Evolutionary conservation across 495 filamentous ascomycete genomes (phyloP).

Genomic region (Penicillium paxilli): DNA sequence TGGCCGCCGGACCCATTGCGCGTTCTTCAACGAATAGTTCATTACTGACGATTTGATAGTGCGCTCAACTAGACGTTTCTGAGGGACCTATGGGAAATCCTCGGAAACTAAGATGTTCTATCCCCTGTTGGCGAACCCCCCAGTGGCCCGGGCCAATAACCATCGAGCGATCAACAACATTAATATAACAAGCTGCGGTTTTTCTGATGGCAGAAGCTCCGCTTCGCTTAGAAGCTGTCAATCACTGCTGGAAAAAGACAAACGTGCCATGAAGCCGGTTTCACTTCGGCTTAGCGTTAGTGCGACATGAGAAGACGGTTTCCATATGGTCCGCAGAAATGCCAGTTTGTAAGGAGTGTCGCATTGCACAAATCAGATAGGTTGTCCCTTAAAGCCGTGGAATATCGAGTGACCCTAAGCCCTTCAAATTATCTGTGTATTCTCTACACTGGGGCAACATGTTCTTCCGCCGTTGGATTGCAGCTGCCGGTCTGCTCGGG

Average conservation of each 20-base stretch:
- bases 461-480: slow-evolving; percentile 8
- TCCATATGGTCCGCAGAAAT: not conserved
- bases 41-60: slow-evolving; percentile 10
- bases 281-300: not conserved
- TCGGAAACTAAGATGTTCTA: slow-evolving; percentile 1
- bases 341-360: not conserved
- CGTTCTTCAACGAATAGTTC: slow-evolving; percentile 13
- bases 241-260: slow-evolving; percentile 14
- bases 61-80: slow-evolving; percentile 1
- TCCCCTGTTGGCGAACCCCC: not conserved
- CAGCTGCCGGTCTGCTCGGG: slow-evolving; percentile 5
- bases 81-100: slow-evolving; percentile 1
- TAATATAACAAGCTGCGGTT: slow-evolving; percentile 4
- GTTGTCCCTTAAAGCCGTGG: not conserved
- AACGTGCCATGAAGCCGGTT: slow-evolving; percentile 13
- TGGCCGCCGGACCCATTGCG: not conserved
- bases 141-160: slow-evolving; percentile 10
- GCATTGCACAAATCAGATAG: not conserved
- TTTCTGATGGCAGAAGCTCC: slow-evolving; percentile 2
- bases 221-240: slow-evolving; percentile 17
- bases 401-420: not conserved
- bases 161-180: not conserved
- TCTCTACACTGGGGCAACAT: not conserved
- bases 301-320: not conserved
- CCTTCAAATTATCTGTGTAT: not conserved